A percentile compares a stretch with the other conserved stretches of the same genome.
phyloP scores from a whole-genome alignment of 2,329 filamentous ascomycete species.

The Pseudocercospora vitis region DNA sequence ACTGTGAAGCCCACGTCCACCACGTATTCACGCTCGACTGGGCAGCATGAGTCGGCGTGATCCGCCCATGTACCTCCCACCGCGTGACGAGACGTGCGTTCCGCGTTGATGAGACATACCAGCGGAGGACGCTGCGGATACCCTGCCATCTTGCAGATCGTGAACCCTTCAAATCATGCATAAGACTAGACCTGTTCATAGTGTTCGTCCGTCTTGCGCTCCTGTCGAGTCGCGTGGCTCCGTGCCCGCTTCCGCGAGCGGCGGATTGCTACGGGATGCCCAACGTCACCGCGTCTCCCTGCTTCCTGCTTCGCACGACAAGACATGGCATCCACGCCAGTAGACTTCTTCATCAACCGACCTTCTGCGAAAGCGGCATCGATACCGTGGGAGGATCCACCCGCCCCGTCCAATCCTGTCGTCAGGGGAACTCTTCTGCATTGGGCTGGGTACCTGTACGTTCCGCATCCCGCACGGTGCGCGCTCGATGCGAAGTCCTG shows the following conservation, averaged over 20 bases:
- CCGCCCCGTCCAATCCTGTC: constrained; percentile 31
- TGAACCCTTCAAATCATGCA: not conserved
- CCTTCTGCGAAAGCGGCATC: constrained; percentile 27
- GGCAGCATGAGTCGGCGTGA: too few relatives aligned
- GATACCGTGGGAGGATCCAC: constrained; percentile 58
- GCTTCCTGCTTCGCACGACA: not conserved
- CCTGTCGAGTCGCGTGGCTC: not conserved
- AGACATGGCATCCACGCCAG: constrained; percentile 4
- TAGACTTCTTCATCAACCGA: constrained; percentile 16
- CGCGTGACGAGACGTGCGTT: too few relatives aligned
- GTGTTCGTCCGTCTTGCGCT: too few relatives aligned
- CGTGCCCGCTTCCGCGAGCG: not conserved
- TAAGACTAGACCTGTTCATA: too few relatives aligned
- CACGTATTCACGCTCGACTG: too few relatives aligned
- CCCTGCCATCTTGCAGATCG: not conserved
- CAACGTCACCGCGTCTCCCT: not conserved
- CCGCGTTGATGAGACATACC: too few relatives aligned
- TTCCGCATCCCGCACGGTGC: constrained; percentile 17
- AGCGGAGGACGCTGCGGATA: too few relatives aligned
- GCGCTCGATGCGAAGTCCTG: constrained; percentile 1
- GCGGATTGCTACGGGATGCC: not conserved
- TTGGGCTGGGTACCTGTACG: constrained; percentile 62
- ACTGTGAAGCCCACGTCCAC: too few relatives aligned
- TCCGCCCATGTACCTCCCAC: too few relatives aligned
- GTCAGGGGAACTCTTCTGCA: constrained; percentile 50